Conservation (phyloP, 2,329 filamentous ascomycete genomes). For the Penicillium sp. region DNA sequence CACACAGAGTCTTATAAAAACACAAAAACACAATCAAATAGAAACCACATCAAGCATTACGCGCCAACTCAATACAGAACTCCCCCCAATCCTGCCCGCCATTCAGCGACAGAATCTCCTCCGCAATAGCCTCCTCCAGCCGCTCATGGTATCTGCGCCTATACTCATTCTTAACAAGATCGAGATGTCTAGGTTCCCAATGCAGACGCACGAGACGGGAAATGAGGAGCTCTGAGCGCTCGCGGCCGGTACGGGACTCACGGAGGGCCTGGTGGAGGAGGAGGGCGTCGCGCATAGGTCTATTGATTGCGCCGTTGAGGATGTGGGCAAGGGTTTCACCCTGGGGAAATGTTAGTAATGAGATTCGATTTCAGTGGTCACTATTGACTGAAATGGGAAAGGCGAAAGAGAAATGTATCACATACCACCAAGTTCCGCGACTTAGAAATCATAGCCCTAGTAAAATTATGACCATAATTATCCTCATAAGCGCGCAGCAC, state of each 20-base stretch:
- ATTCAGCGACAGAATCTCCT: slow-evolving; percentile 63
- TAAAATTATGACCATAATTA: slow-evolving; percentile 75
- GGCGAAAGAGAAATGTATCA: slow-evolving; percentile 25
- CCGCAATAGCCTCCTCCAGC: slow-evolving; percentile 73
- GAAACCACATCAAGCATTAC: slow-evolving; percentile 20
- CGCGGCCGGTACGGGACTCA: slow-evolving; percentile 64
- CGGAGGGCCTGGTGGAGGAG: slow-evolving; percentile 87
- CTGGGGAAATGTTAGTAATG: slow-evolving; percentile 48
- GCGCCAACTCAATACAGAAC: slow-evolving; percentile 66
- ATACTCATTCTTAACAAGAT: slow-evolving; percentile 75
- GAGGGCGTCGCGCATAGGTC: slow-evolving; percentile 85
- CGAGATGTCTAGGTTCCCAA: slow-evolving; percentile 84
- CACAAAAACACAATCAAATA: too few relatives aligned
- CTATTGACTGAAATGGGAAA: neutral
- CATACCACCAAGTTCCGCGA: slow-evolving; percentile 88
- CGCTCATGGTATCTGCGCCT: slow-evolving; percentile 70
- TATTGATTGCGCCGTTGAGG: slow-evolving; percentile 94
- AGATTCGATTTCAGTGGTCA: neutral
- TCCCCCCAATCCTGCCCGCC: slow-evolving; percentile 62
- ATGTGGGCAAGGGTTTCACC: slow-evolving; percentile 93
- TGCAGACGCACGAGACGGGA: slow-evolving; percentile 84
- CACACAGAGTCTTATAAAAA: too few relatives aligned
- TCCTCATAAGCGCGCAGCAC: slow-evolving; percentile 74
- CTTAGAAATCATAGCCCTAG: slow-evolving; percentile 79
- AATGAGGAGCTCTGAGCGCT: slow-evolving; percentile 83